Conservation (phyloP, 305 asterid species). For the Fraxinus latifolia region DNA sequence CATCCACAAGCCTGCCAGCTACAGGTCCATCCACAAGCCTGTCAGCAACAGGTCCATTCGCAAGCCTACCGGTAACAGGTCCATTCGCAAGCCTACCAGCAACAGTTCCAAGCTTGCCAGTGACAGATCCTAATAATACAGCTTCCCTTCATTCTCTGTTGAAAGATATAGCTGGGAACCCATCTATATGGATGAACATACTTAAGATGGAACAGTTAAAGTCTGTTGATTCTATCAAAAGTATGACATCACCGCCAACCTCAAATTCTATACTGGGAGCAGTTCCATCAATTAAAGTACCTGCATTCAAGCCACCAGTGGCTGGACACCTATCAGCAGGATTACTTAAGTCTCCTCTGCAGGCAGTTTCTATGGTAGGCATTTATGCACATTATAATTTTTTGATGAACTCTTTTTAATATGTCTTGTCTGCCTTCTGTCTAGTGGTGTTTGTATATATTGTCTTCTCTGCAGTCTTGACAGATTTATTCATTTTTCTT, state of each 20-base stretch:
- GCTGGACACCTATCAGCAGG: constrained; percentile 47
- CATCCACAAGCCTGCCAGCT: constrained; percentile 27
- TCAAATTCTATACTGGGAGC: constrained; percentile 50
- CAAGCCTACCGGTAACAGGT: constrained; percentile 27
- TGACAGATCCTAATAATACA: constrained; percentile 37
- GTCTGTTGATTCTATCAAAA: constrained; percentile 47
- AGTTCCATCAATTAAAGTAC: constrained; percentile 38
- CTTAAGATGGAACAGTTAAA: constrained; percentile 62
- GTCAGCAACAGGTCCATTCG: constrained; percentile 27
- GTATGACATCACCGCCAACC: constrained; percentile 33
- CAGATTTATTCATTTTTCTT: not conserved
- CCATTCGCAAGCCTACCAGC: constrained; percentile 30
- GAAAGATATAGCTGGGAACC: constrained; percentile 71
- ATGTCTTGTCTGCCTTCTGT: not conserved
- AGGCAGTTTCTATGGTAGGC: constrained; percentile 48
- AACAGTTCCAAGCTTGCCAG: constrained; percentile 32
- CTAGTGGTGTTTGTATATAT: constrained; percentile 1
- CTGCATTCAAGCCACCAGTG: constrained; percentile 32
- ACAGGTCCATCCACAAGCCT: constrained; percentile 24
- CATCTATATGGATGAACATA: constrained; percentile 69
- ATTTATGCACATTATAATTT: constrained; percentile 21
- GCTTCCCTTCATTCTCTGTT: constrained; percentile 58
- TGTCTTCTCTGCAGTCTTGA: not conserved
- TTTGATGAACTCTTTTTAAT: not conserved
- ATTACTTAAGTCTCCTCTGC: constrained; percentile 42